Evolutionary conservation across 306 rosid species (phyloP).

Genomic region (Trifolium subterraneum): DNA sequence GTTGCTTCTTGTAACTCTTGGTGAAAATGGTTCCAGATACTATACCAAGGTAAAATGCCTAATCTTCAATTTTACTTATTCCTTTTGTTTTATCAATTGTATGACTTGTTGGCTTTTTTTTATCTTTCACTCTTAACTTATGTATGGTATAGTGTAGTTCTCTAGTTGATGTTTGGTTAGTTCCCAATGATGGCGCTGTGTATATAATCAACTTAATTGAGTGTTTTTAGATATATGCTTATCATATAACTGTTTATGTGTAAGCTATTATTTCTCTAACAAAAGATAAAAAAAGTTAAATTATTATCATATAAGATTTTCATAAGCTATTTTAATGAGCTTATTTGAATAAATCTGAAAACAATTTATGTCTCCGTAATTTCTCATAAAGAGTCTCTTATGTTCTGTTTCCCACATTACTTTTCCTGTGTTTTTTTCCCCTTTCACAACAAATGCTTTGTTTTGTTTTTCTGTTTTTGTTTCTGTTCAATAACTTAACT

Average conservation of each 20-base stretch:
- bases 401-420: background rate
- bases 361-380: too few species aligned
- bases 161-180: background rate
- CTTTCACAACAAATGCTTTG: background rate
- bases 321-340: too few species aligned
- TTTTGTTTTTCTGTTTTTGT: background rate
- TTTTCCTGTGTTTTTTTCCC: background rate
- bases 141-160: background rate
- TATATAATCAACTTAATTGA: background rate
- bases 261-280: too few species aligned
- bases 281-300: background rate
- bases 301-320: background rate
- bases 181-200: background rate
- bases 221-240: too few species aligned
- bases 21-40: constrained; percentile 88
- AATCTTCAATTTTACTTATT: background rate
- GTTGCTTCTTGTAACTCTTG: constrained; percentile 93
- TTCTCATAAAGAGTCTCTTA: background rate
- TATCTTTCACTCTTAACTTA: background rate
- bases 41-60: constrained; percentile 75
- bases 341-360: too few species aligned
- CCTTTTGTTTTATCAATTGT: background rate
- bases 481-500: background rate
- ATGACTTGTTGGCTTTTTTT: background rate
- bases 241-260: too few species aligned